phyloP scores from a whole-genome alignment of 1,284 basidiomycete species.

The Stereum hirsutum region DNA sequence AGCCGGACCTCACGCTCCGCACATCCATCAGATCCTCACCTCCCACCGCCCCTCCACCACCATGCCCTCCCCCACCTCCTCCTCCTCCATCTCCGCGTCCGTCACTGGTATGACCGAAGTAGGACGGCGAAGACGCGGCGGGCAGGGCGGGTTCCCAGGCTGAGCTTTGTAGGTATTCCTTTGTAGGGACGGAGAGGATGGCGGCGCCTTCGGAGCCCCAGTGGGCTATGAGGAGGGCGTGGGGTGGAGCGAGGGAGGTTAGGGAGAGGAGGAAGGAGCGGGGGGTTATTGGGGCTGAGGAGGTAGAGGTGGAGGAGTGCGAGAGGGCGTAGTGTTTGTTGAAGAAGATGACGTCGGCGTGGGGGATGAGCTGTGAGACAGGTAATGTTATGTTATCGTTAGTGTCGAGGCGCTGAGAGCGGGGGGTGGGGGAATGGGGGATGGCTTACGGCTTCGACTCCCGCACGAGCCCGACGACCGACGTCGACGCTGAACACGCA shows the following conservation, averaged over 20 bases:
- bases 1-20: slow-evolving; percentile 60
- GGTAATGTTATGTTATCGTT: no score
- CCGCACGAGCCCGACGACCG: slow-evolving; percentile 60
- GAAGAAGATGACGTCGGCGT: slow-evolving; percentile 70
- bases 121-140: slow-evolving; percentile 5
- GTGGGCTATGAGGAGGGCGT: slow-evolving; percentile 69
- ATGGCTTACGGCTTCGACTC: slow-evolving; percentile 62
- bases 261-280: slow-evolving; percentile 69
- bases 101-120: no score
- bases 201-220: slow-evolving; percentile 73
- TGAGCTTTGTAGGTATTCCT: slow-evolving; percentile 76
- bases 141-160: slow-evolving; percentile 37
- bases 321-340: slow-evolving; percentile 60
- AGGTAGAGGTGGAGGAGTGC: slow-evolving; percentile 43
- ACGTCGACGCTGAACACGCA: slow-evolving; percentile 75
- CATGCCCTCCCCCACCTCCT: not conserved
- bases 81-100: not conserved
- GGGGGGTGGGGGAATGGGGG: slow-evolving; percentile 7
- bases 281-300: no score
- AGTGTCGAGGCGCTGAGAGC: not conserved
- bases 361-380: slow-evolving; percentile 59
- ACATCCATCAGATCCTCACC: slow-evolving; percentile 13
- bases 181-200: slow-evolving; percentile 69
- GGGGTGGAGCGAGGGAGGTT: slow-evolving; percentile 51
- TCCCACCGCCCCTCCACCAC: slow-evolving; percentile 6